Evolutionary conservation across 1,284 basidiomycete species (phyloP).

Genomic region (Hemileia vastatrix): DNA sequence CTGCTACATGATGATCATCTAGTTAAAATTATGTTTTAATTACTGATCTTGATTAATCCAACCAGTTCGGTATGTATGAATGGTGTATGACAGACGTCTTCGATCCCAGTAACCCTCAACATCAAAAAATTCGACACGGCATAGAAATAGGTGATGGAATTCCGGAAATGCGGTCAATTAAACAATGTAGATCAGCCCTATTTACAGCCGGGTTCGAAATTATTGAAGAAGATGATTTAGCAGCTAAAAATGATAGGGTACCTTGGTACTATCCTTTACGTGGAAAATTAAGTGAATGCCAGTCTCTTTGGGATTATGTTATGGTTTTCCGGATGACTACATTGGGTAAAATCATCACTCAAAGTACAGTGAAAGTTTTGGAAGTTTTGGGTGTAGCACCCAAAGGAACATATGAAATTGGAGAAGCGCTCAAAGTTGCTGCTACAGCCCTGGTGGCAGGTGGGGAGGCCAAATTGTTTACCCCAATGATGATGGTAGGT

Average conservation of each 20-base stretch:
- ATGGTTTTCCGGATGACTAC: slow-evolving; percentile 61
- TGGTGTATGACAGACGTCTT: slow-evolving; percentile 97
- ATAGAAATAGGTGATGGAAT: slow-evolving; percentile 79
- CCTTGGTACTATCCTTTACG: slow-evolving; percentile 96
- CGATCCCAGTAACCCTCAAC: slow-evolving; percentile 74
- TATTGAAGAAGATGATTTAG: slow-evolving; percentile 86
- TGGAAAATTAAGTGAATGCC: slow-evolving; percentile 81
- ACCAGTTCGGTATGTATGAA: slow-evolving; percentile 89
- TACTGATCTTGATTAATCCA: slow-evolving; percentile 1
- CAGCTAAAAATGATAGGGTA: slow-evolving; percentile 57
- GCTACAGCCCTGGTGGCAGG: slow-evolving; percentile 69
- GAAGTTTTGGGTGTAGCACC: slow-evolving; percentile 74
- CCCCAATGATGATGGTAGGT: slow-evolving; percentile 40
- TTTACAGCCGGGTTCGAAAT: slow-evolving; percentile 78
- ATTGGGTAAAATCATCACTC: slow-evolving; percentile 75
- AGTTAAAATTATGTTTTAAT: not conserved
- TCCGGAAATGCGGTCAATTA: slow-evolving; percentile 84
- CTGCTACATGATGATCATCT: not conserved
- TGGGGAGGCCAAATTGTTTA: slow-evolving; percentile 68
- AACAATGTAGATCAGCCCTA: slow-evolving; percentile 65
- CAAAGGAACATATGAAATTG: slow-evolving; percentile 85
- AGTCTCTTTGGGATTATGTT: slow-evolving; percentile 76
- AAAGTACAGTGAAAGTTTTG: slow-evolving; percentile 65
- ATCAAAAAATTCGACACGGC: slow-evolving; percentile 81
- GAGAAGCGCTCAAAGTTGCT: slow-evolving; percentile 77